A percentile compares a stretch with the other conserved stretches of the same genome.
These are phyloP conservation scores for Podaxis mareebaensis DNA, from an alignment of 768 basidiomycete species.

Conservation along the genomic window DNA sequence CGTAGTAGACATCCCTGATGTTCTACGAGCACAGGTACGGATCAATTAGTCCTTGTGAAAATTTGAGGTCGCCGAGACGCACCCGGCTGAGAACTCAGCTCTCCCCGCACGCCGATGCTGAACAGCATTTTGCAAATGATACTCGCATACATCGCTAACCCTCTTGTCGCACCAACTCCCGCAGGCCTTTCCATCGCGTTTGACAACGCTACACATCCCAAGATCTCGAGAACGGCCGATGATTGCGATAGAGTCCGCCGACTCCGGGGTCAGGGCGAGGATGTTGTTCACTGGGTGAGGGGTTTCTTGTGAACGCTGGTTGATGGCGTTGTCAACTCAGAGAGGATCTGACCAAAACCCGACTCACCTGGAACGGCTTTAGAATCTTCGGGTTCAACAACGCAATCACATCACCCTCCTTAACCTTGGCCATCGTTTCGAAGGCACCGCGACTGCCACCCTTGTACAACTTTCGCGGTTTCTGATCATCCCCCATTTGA, in stretches of 20 bases:
- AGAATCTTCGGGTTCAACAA: conserved; percentile 86
- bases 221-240: conserved; percentile 88
- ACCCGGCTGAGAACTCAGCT: conserved; percentile 88
- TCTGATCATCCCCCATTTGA: conserved; percentile 49
- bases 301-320: conserved; percentile 46
- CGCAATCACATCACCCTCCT: conserved; percentile 88
- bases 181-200: conserved; percentile 80
- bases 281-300: conserved; percentile 83
- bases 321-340: not conserved
- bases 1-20: conserved; percentile 66
- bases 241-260: conserved; percentile 75
- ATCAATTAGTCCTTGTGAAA: conserved; percentile 2
- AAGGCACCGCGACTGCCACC: conserved; percentile 95
- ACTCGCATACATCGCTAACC: conserved; percentile 86
- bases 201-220: conserved; percentile 77
- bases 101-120: conserved; percentile 71
- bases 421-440: conserved; percentile 81
- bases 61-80: conserved; percentile 26
- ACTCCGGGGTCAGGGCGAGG: conserved; percentile 85
- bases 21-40: conserved; percentile 41
- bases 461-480: conserved; percentile 65
- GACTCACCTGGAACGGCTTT: conserved; percentile 78
- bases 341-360: not conserved
- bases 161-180: conserved; percentile 92
- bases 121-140: conserved; percentile 83